A percentile compares a stretch with the other conserved stretches of the same genome.
These are phyloP conservation scores for Cruciata laevipes DNA, from an alignment of 257 asterid species.

Conservation along the genomic window DNA sequence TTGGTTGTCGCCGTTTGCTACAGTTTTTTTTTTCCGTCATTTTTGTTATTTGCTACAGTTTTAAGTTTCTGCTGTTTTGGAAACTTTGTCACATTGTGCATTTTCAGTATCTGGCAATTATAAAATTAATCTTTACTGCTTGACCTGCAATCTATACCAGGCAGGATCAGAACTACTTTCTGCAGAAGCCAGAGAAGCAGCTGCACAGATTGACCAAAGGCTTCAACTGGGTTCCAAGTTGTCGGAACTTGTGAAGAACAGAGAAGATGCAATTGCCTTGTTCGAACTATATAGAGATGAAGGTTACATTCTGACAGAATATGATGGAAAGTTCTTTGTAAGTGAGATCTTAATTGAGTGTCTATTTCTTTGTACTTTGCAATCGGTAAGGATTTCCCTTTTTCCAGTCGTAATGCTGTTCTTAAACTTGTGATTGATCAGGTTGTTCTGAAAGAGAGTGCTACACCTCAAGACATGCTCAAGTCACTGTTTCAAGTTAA, in stretches of 20 bases:
- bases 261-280: constrained; percentile 64
- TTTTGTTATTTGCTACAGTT: no score
- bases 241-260: constrained; percentile 57
- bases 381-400: no score
- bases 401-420: constrained; percentile 2
- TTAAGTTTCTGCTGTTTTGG: not conserved
- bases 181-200: constrained; percentile 75
- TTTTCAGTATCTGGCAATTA: not conserved
- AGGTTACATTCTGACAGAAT: constrained; percentile 75
- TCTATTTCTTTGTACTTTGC: not conserved
- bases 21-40: no score
- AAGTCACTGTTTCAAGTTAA: constrained; percentile 78
- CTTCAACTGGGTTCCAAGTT: constrained; percentile 74
- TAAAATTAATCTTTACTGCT: no score
- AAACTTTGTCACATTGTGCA: constrained; percentile 3
- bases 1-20: not conserved
- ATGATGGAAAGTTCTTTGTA: constrained; percentile 74
- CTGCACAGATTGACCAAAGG: constrained; percentile 56
- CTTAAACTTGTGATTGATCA: constrained; percentile 33
- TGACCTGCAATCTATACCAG: no score
- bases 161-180: constrained; percentile 54
- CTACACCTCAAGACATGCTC: constrained; percentile 76
- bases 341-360: constrained; percentile 17
- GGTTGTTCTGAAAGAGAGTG: constrained; percentile 83
- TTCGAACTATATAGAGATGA: constrained; percentile 64